Percentiles rank a stretch among this genome's conserved stretches.
phyloP scores from a whole-genome alignment of 768 basidiomycete species.

The Boletus fagicola region DNA sequence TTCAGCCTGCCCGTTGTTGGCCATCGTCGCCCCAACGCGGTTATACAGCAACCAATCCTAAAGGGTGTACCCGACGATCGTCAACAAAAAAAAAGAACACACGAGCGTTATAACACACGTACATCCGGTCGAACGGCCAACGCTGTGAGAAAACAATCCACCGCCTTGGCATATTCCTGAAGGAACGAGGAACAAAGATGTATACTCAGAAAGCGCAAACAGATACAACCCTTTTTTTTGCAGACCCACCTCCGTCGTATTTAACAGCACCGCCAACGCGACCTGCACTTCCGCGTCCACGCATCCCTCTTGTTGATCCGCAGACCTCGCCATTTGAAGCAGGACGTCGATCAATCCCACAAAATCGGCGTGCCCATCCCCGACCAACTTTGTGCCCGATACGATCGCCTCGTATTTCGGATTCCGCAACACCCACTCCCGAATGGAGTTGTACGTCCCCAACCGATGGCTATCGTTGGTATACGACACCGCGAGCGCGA shows the following conservation, averaged over 20 bases:
- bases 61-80: neutral
- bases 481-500: conserved; percentile 86
- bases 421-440: conserved; percentile 77
- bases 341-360: conserved; percentile 66
- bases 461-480: conserved; percentile 83
- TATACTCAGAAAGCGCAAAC: neutral
- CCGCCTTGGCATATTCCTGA: conserved; percentile 87
- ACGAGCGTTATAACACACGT: conserved; percentile 14
- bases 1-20: conserved; percentile 77
- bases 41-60: conserved; percentile 94
- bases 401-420: conserved; percentile 48
- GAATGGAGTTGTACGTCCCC: conserved; percentile 76
- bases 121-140: conserved; percentile 87
- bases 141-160: conserved; percentile 92
- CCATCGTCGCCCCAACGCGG: conserved; percentile 90
- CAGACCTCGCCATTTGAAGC: conserved; percentile 72
- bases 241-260: conserved; percentile 77
- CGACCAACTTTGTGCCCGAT: conserved; percentile 33
- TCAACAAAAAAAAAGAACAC: conserved; percentile 7
- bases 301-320: conserved; percentile 43
- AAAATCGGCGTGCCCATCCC: conserved; percentile 35
- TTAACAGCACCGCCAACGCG: conserved; percentile 89
- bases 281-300: conserved; percentile 96
- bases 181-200: neutral
- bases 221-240: neutral